These are phyloP conservation scores for Exserohilum rostratum DNA, from an alignment of 2,329 filamentous ascomycete genomes.

Conservation along the genomic window DNA sequence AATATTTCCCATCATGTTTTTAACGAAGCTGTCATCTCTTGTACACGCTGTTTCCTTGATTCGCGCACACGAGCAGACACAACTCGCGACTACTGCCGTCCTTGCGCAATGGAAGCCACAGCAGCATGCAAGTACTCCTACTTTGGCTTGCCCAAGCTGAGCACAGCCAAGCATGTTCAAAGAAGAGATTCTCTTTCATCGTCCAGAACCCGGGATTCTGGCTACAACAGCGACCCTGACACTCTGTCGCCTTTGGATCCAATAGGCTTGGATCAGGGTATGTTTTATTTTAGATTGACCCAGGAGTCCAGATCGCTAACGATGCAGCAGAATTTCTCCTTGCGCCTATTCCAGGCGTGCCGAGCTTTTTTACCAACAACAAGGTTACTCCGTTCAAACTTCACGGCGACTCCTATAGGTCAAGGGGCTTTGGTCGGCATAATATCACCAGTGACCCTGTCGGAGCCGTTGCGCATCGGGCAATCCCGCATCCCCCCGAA, in stretches of 20 bases:
- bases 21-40: neutral
- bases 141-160: slow-evolving; percentile 25
- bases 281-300: slow-evolving; percentile 2
- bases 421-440: neutral
- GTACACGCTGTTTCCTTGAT: neutral
- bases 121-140: slow-evolving; percentile 11
- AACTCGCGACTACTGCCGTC: neutral
- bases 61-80: slow-evolving; percentile 7
- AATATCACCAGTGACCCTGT: slow-evolving; percentile 7
- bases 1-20: neutral
- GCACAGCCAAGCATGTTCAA: slow-evolving; percentile 19
- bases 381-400: slow-evolving; percentile 15
- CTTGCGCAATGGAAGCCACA: slow-evolving; percentile 23
- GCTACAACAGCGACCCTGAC: slow-evolving; percentile 40
- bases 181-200: slow-evolving; percentile 38
- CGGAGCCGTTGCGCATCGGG: neutral
- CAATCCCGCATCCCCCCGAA: neutral
- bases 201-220: slow-evolving; percentile 37
- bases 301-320: slow-evolving; percentile 10
- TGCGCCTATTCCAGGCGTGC: slow-evolving; percentile 7
- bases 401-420: slow-evolving; percentile 7
- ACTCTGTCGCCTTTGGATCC: slow-evolving; percentile 36
- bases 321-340: slow-evolving; percentile 11
- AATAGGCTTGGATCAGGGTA: slow-evolving; percentile 21
- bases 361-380: slow-evolving; percentile 8